Percentiles rank a stretch among this genome's conserved stretches.
phyloP scores from a whole-genome alignment of 2,329 filamentous ascomycete genomes.

The Beauveria sp. region DNA sequence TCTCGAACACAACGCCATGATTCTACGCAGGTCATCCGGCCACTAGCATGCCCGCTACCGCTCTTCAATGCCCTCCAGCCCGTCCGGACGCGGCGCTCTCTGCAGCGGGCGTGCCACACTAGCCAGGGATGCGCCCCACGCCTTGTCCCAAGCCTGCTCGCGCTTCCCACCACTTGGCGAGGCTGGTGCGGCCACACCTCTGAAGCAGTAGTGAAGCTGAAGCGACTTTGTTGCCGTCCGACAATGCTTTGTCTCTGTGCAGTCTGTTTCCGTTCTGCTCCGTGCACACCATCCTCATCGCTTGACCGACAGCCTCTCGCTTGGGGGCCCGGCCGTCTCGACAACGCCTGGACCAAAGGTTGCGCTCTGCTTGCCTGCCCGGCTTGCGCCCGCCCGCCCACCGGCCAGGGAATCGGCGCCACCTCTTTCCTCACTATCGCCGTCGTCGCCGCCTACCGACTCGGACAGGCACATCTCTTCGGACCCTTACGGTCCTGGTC shows the following conservation, averaged over 20 bases:
- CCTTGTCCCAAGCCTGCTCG: neutral
- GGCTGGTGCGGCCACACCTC: neutral
- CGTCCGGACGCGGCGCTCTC: slow-evolving; percentile 8
- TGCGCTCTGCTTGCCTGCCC: neutral
- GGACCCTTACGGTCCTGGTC: neutral
- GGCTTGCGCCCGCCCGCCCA: neutral
- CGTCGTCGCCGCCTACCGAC: slow-evolving; percentile 7
- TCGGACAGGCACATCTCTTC: neutral
- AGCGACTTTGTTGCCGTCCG: neutral
- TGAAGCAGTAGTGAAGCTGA: neutral
- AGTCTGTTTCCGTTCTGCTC: neutral
- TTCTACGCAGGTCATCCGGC: slow-evolving; percentile 6
- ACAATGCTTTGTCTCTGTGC: neutral
- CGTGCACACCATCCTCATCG: neutral
- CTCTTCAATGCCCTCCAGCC: neutral
- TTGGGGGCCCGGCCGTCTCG: neutral
- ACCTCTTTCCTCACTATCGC: neutral
- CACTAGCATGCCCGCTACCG: slow-evolving; percentile 6
- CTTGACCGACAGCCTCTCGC: slow-evolving; percentile 4
- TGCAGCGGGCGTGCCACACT: slow-evolving; percentile 9
- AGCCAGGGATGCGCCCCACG: slow-evolving; percentile 7
- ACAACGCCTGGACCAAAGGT: neutral
- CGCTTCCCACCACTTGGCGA: neutral
- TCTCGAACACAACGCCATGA: slow-evolving; percentile 5
- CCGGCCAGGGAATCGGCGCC: slow-evolving; percentile 2